Conservation (phyloP, 2,329 filamentous ascomycete species). For the Simplicillium sp. region DNA sequence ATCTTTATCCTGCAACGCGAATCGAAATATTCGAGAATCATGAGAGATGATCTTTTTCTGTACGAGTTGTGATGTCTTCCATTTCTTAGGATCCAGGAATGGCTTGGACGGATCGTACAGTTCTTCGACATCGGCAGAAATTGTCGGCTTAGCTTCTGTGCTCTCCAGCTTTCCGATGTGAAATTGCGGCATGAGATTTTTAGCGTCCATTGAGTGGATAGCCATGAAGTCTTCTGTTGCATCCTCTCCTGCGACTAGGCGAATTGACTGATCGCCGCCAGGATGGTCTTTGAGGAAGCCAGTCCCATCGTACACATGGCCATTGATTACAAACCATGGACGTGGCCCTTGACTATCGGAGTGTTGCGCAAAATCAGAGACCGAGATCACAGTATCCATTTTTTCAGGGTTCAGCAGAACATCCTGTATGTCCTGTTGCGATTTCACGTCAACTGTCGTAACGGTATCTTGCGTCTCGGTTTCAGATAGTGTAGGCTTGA, state of each 20-base stretch:
- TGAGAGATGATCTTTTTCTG: constrained; percentile 55
- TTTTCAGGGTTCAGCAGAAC: background rate
- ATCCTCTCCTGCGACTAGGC: constrained; percentile 64
- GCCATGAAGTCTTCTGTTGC: constrained; percentile 75
- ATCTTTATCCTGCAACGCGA: constrained; percentile 58
- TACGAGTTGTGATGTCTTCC: constrained; percentile 58
- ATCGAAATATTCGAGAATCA: constrained; percentile 69
- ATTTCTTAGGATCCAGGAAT: constrained; percentile 59
- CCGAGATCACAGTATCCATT: background rate
- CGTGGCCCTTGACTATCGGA: background rate
- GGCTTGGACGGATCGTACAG: constrained; percentile 26
- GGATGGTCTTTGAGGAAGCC: constrained; percentile 67
- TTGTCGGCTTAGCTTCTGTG: constrained; percentile 30
- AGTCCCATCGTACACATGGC: constrained; percentile 75
- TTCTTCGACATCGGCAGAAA: constrained; percentile 18
- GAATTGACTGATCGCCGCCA: constrained; percentile 70
- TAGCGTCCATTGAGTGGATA: constrained; percentile 80
- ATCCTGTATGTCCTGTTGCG: background rate
- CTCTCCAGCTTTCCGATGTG: constrained; percentile 66
- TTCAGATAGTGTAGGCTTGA: no score
- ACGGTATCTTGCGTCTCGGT: no score
- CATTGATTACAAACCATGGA: constrained; percentile 73
- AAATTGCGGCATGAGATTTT: constrained; percentile 72
- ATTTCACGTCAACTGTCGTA: background rate
- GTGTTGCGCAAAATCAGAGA: background rate